These are phyloP conservation scores for Wickerhamiella sergipiensis DNA, from an alignment of 805 yeast species.

Conservation along the genomic window DNA sequence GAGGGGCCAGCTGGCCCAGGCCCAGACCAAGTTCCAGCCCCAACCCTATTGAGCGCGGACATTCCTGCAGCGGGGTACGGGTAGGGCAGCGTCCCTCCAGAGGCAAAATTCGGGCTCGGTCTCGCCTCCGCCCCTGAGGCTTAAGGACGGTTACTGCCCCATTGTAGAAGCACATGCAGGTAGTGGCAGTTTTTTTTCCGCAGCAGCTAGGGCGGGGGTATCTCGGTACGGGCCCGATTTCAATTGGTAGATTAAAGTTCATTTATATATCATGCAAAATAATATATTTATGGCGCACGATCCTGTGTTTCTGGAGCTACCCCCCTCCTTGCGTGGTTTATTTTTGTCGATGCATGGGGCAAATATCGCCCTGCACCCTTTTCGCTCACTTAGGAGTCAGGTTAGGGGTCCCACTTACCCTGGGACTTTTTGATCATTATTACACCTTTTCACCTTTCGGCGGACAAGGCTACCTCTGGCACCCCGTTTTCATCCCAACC, in stretches of 20 bases:
- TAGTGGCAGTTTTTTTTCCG: too few relatives aligned
- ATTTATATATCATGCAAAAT: too few relatives aligned
- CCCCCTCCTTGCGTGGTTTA: background rate
- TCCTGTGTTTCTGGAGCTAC: background rate
- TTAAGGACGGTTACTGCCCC: background rate
- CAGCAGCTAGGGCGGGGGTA: too few relatives aligned
- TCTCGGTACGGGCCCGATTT: too few relatives aligned
- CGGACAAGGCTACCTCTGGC: background rate
- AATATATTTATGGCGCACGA: background rate
- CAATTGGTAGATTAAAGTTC: background rate
- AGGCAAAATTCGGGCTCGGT: background rate
- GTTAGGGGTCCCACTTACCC: background rate
- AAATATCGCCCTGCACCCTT: background rate
- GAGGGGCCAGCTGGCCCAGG: too few relatives aligned
- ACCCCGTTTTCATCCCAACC: background rate
- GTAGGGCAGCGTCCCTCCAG: background rate
- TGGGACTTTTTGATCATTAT: background rate
- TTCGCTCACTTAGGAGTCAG: background rate
- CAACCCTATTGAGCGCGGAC: too few relatives aligned
- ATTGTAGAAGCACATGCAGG: too few relatives aligned
- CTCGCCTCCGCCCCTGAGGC: background rate
- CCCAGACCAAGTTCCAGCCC: too few relatives aligned
- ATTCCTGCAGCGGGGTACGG: background rate
- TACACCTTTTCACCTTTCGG: background rate
- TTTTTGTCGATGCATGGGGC: background rate